Conservation (phyloP, 768 basidiomycete species). For the Boletus sp. region DNA sequence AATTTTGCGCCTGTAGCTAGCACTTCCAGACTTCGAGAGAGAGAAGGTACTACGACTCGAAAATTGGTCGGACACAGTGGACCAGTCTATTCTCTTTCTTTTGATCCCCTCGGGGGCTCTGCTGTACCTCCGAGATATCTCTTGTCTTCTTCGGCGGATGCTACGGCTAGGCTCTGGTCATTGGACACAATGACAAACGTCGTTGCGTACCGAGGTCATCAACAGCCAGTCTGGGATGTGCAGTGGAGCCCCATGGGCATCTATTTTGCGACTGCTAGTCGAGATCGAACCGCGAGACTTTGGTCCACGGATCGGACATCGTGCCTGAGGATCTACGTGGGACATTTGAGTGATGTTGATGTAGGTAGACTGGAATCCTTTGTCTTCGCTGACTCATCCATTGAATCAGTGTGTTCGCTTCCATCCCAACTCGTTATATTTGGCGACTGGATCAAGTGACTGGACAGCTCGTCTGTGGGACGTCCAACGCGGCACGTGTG, state of each 20-base stretch:
- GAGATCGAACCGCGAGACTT: constrained; percentile 90
- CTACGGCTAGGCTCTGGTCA: constrained; percentile 90
- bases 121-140: constrained; percentile 83
- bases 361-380: constrained; percentile 49
- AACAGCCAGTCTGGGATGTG: constrained; percentile 98
- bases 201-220: constrained; percentile 92
- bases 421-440: constrained; percentile 96
- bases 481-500: constrained; percentile 90
- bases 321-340: constrained; percentile 88
- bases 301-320: constrained; percentile 94
- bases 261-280: constrained; percentile 96
- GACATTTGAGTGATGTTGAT: constrained; percentile 95
- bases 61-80: constrained; percentile 97
- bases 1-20: constrained; percentile 40
- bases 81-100: constrained; percentile 91
- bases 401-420: constrained; percentile 90
- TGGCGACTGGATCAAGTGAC: constrained; percentile 96
- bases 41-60: constrained; percentile 77
- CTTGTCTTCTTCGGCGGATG: constrained; percentile 89
- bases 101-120: constrained; percentile 89
- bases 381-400: constrained; percentile 1
- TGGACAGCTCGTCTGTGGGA: constrained; percentile 98
- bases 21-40: constrained; percentile 66
- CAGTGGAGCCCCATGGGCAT: constrained; percentile 98
- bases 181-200: constrained; percentile 92